A percentile compares a stretch with the other conserved stretches of the same genome.
phyloP scores from a whole-genome alignment of 805 yeast species.

The Candida railenensis region DNA sequence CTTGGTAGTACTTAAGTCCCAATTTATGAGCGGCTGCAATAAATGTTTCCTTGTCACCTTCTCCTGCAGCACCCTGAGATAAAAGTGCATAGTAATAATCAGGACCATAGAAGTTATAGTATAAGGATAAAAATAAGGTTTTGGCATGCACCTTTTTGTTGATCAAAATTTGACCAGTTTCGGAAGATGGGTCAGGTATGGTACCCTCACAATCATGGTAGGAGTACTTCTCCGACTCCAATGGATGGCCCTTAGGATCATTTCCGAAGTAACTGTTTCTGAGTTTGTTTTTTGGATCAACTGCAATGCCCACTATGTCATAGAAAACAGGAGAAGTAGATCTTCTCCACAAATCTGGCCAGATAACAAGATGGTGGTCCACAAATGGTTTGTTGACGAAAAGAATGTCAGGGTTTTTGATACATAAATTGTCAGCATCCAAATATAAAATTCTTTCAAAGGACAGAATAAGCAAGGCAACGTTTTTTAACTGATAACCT shows the following conservation, averaged over 20 bases:
- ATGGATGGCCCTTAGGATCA: slow-evolving; percentile 22
- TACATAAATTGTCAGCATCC: slow-evolving; percentile 41
- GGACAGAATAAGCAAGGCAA: slow-evolving; percentile 36
- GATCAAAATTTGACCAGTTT: slow-evolving; percentile 39
- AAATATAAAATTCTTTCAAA: slow-evolving; percentile 33
- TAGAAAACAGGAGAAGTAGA: slow-evolving; percentile 37
- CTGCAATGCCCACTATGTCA: slow-evolving; percentile 28
- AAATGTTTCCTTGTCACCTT: slow-evolving; percentile 44
- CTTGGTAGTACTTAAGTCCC: slow-evolving; percentile 36
- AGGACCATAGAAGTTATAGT: slow-evolving; percentile 38
- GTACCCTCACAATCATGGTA: slow-evolving; percentile 30
- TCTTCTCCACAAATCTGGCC: slow-evolving; percentile 46
- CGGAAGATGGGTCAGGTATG: slow-evolving; percentile 37
- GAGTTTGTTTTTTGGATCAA: slow-evolving; percentile 17
- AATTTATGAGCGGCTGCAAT: slow-evolving; percentile 41
- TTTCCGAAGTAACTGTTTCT: slow-evolving; percentile 27
- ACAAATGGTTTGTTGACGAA: slow-evolving; percentile 34
- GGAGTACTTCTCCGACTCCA: slow-evolving; percentile 9
- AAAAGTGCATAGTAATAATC: slow-evolving; percentile 36
- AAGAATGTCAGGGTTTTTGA: slow-evolving; percentile 34
- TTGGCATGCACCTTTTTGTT: slow-evolving; percentile 29
- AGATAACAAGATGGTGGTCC: slow-evolving; percentile 26
- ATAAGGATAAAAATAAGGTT: slow-evolving; percentile 33
- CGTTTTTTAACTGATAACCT: slow-evolving; percentile 35
- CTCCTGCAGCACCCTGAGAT: slow-evolving; percentile 43